Conservation (phyloP, 2,329 filamentous ascomycete genomes). For the Coniochaeta ligniaria region DNA sequence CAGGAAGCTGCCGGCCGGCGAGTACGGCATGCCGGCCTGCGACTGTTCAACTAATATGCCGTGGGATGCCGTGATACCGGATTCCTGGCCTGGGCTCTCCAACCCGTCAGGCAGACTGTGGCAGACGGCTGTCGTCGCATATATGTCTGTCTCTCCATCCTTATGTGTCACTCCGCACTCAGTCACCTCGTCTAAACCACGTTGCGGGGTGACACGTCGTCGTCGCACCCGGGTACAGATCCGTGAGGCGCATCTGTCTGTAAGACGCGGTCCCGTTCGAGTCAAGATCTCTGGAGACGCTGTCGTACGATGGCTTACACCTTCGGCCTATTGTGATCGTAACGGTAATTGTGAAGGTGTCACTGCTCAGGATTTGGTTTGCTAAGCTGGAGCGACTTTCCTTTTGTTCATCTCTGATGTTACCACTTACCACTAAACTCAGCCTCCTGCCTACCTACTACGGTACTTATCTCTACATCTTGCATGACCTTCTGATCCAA, state of each 20-base stretch:
- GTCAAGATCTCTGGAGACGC: neutral
- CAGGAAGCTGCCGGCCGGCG: neutral
- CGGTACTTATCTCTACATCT: too few species aligned
- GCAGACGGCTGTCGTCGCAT: neutral
- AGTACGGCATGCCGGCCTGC: neutral
- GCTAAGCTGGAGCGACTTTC: too few species aligned
- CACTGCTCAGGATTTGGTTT: neutral
- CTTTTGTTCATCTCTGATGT: too few species aligned
- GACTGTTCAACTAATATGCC: neutral
- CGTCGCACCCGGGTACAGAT: neutral
- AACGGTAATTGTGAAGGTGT: neutral
- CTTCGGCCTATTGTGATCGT: neutral
- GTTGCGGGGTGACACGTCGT: neutral
- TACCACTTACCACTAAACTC: too few species aligned
- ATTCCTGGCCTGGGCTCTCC: neutral
- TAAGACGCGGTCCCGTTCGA: neutral
- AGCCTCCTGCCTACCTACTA: too few species aligned
- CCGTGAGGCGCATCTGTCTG: neutral
- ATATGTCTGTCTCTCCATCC: neutral
- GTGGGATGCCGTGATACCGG: neutral
- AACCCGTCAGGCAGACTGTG: neutral
- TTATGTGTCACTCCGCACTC: neutral
- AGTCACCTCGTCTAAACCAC: conserved; percentile 1
- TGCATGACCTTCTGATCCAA: neutral
- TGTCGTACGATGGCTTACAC: neutral